These are phyloP conservation scores for Blastobotrys niveus DNA, from an alignment of 1,139 yeast species.

Conservation along the genomic window DNA sequence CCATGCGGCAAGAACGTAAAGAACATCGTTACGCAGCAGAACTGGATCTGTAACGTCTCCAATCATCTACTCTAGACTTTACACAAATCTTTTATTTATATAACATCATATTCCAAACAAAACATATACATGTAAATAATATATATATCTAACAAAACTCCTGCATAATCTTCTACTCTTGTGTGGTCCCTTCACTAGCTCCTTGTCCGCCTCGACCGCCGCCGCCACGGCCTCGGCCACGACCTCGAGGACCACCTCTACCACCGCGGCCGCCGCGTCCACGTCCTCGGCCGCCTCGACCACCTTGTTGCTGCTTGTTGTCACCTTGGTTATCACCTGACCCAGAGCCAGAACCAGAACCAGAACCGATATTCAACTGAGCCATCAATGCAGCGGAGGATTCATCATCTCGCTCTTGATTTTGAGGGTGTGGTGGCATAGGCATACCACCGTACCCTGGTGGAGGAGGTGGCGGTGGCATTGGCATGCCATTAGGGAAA, in stretches of 20 bases:
- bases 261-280: constrained; percentile 30
- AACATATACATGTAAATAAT: too few species aligned
- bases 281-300: constrained; percentile 30
- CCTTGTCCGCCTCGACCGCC: not conserved
- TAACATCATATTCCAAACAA: too few species aligned
- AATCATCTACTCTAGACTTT: too few species aligned
- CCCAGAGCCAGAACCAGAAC: not conserved
- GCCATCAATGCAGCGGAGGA: constrained; percentile 33
- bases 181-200: not conserved
- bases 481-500: constrained; percentile 13
- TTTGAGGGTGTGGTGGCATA: constrained; percentile 21
- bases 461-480: constrained; percentile 21
- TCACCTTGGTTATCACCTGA: not conserved
- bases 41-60: constrained; percentile 1
- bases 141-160: too few species aligned
- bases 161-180: not conserved
- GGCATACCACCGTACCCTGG: too few species aligned
- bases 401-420: constrained; percentile 19
- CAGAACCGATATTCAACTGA: constrained; percentile 22
- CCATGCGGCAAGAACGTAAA: constrained; percentile 36
- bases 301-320: constrained; percentile 17
- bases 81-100: too few species aligned
- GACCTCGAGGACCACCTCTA: constrained; percentile 16
- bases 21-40: constrained; percentile 17
- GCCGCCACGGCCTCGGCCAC: constrained; percentile 18